A percentile compares a stretch with the other conserved stretches of the same genome.
phyloP scores from a whole-genome alignment of 192 early-diverging fungal genomes.

The Haplosporangium gracile region DNA sequence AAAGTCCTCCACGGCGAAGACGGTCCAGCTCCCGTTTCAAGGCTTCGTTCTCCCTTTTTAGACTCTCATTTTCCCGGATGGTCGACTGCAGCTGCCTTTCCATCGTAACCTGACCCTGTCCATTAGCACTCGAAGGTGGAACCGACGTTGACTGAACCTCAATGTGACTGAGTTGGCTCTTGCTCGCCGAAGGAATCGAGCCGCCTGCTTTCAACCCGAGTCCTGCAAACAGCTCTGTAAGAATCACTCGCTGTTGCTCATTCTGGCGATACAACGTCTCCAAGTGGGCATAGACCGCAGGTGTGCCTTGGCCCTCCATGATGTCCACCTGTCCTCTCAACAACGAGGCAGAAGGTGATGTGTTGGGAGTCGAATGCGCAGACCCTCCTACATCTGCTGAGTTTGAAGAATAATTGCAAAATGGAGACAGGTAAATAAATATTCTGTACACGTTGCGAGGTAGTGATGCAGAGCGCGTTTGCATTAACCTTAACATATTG shows the following conservation, averaged over 20 bases:
- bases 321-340: slow-evolving; percentile 45
- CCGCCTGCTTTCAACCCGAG: slow-evolving; percentile 18
- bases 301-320: slow-evolving; percentile 12
- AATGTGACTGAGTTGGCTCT: slow-evolving; percentile 2
- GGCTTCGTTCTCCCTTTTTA: slow-evolving; percentile 50
- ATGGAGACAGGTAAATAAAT: slow-evolving; percentile 9
- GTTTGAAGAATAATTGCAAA: background rate
- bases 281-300: slow-evolving; percentile 34
- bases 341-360: slow-evolving; percentile 49
- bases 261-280: slow-evolving; percentile 58
- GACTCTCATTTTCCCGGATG: slow-evolving; percentile 51
- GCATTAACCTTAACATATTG: slow-evolving; percentile 7
- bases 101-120: slow-evolving; percentile 15
- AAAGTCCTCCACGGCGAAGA: slow-evolving; percentile 33
- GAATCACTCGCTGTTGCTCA: slow-evolving; percentile 51
- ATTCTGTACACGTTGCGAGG: background rate
- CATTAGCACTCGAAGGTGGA: background rate
- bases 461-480: background rate
- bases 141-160: background rate
- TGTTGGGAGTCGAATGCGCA: slow-evolving; percentile 41
- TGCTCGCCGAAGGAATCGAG: background rate
- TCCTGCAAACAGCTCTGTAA: slow-evolving; percentile 44
- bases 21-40: slow-evolving; percentile 50
- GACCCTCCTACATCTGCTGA: slow-evolving; percentile 26
- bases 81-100: slow-evolving; percentile 44